Evolutionary conservation across 148 eudicot species (phyloP), one percentile per base, ranked within the genome.

Genomic region (Vaccinium vitisidaea): DNA sequence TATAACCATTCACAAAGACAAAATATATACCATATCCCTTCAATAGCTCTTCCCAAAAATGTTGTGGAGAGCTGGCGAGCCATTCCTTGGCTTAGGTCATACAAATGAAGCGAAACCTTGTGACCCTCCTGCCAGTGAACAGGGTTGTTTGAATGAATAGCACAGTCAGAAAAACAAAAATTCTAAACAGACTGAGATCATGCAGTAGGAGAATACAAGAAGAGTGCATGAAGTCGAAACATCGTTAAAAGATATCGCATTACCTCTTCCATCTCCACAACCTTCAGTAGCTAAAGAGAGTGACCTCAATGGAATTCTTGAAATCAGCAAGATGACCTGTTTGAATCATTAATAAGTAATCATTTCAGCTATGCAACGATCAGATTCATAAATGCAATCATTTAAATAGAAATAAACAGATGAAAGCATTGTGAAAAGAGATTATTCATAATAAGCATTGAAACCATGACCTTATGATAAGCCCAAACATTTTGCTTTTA

Each of bases 31-130:
- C 99, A 96, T 83, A 96, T 93, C 16, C 90, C 99, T 87, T 94
- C 99, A 55, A 96, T 93, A 77, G 91, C 94, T 90, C 92, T 96
- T 79, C 99, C 99, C 89, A 96, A 92, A 85, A 96, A 94, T 52
- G 97, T 80, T 4, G 92, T 88, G 30, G 99, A 96, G 59, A 96
- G 88, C 84, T 96, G 98, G 23, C 98, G 93, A 86, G 99, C 99
- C 83, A 96, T 87, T 12, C 99, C 99, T 86, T 93, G 97, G 88
- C 99, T 96, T 77, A 96, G 83, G 85, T 96, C 99, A 74, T 96
- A 94, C 15, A 93, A 93, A 83, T 96, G 92, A 89, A 96, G 84
- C 65, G 90, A 86, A 80, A 96, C 99, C 87, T 91, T 92, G 91
- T 94, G 71, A 75, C 97, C 93, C 86, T 96, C 98, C 99, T 96